phyloP scores from a whole-genome alignment of 2,329 filamentous ascomycete genomes.

The Alternaria triticimaculans region DNA sequence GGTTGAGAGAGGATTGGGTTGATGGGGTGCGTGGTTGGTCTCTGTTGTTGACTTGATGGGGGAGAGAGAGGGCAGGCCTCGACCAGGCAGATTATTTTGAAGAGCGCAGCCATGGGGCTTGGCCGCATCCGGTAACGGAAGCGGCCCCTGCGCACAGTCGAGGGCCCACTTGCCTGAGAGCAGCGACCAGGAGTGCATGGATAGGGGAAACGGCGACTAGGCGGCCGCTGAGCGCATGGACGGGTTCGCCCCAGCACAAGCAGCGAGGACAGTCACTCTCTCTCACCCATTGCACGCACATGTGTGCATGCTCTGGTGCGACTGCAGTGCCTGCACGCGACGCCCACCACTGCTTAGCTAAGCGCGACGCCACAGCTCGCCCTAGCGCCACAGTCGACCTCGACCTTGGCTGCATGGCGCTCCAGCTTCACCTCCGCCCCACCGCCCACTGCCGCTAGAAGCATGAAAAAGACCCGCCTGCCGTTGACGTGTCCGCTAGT shows the following conservation, averaged over 20 bases:
- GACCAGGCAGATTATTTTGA: conserved; percentile 21
- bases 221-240: neutral
- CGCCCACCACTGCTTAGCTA: neutral
- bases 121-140: conserved; percentile 32
- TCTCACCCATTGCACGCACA: neutral
- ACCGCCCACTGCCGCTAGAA: conserved; percentile 25
- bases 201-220: conserved; percentile 14
- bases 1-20: conserved; percentile 39
- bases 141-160: conserved; percentile 31
- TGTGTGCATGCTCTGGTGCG: neutral
- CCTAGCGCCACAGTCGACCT: conserved; percentile 5
- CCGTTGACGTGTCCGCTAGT: conserved; percentile 39
- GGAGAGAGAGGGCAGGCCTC: conserved; percentile 33
- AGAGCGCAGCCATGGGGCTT: conserved; percentile 29
- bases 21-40: conserved; percentile 37
- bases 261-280: neutral
- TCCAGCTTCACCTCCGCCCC: conserved; percentile 13
- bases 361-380: conserved; percentile 2
- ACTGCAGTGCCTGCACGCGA: neutral
- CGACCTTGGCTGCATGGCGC: neutral
- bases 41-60: conserved; percentile 45
- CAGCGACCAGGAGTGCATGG: conserved; percentile 19
- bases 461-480: conserved; percentile 27
- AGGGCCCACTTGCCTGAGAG: conserved; percentile 25
- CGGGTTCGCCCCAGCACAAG: neutral